Evolutionary conservation across 495 filamentous ascomycete genomes (phyloP).

Genomic region (Cenococcum geophilum): DNA sequence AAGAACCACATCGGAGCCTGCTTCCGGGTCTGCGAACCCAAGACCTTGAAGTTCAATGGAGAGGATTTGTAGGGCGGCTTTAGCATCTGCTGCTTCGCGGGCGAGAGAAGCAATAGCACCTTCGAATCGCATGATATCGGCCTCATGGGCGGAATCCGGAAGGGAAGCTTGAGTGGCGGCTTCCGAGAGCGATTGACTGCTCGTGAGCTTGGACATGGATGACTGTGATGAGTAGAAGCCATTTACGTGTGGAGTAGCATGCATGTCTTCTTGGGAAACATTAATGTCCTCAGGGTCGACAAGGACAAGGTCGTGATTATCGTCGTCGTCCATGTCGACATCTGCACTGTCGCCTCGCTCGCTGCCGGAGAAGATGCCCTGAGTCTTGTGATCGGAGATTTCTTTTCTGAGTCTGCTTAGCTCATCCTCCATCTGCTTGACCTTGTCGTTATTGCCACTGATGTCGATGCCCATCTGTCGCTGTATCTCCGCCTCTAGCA

Average conservation of each 20-base stretch:
- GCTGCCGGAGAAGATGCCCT: background rate
- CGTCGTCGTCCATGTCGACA: constrained; percentile 13
- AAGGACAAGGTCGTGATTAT: constrained; percentile 24
- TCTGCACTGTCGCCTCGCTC: constrained; percentile 5
- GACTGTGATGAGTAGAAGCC: constrained; percentile 14
- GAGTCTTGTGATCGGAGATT: constrained; percentile 16
- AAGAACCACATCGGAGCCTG: constrained; percentile 25
- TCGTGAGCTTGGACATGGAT: background rate
- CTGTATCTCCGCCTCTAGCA: constrained; percentile 31
- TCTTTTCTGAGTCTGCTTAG: constrained; percentile 24
- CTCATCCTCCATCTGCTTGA: constrained; percentile 25
- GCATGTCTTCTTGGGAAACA: constrained; percentile 21
- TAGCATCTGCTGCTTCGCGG: constrained; percentile 23
- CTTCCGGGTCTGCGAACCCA: constrained; percentile 24
- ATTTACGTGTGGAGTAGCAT: constrained; percentile 9
- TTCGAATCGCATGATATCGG: constrained; percentile 31
- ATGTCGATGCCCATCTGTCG: constrained; percentile 32
- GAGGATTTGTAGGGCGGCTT: constrained; percentile 27
- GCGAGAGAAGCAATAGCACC: constrained; percentile 25
- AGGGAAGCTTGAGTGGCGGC: constrained; percentile 17
- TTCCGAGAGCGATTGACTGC: constrained; percentile 14
- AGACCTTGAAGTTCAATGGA: constrained; percentile 34
- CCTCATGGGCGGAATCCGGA: constrained; percentile 29
- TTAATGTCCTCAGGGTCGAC: constrained; percentile 31
- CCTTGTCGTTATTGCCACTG: constrained; percentile 22